A percentile compares a stretch with the other conserved stretches of the same genome.
phyloP scores from a whole-genome alignment of 768 basidiomycete species.

The Mycena kentingensis region DNA sequence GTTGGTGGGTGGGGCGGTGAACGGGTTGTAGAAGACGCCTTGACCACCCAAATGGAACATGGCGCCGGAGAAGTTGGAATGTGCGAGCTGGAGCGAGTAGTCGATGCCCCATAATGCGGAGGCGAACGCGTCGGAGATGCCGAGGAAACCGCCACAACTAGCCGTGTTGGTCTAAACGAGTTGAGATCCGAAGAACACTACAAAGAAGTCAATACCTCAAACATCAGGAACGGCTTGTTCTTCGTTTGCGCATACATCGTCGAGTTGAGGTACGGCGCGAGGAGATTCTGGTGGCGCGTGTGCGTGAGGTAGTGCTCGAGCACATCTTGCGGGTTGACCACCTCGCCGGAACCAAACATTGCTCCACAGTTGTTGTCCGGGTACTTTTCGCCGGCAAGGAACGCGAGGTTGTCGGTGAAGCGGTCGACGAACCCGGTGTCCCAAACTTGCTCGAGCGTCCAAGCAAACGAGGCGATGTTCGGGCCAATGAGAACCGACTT shows the following conservation, averaged over 20 bases:
- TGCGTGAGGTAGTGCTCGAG: slow-evolving; percentile 32
- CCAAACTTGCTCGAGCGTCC: slow-evolving; percentile 40
- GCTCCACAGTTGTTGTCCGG: slow-evolving; percentile 45
- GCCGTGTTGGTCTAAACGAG: slow-evolving; percentile 42
- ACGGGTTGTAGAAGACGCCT: slow-evolving; percentile 54
- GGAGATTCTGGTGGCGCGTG: slow-evolving; percentile 23
- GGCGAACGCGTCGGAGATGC: not conserved
- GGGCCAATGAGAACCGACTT: slow-evolving; percentile 47
- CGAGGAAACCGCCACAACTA: slow-evolving; percentile 44
- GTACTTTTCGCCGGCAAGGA: slow-evolving; percentile 46
- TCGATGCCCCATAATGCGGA: slow-evolving; percentile 56
- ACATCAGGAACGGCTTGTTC: slow-evolving; percentile 39
- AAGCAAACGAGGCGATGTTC: slow-evolving; percentile 34
- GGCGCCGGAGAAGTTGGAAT: slow-evolving; percentile 53
- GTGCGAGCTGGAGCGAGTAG: slow-evolving; percentile 55
- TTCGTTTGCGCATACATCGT: slow-evolving; percentile 8
- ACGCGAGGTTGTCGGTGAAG: slow-evolving; percentile 30
- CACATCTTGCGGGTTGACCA: slow-evolving; percentile 29
- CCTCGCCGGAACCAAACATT: slow-evolving; percentile 30
- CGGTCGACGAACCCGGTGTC: slow-evolving; percentile 39
- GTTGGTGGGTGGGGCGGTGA: slow-evolving; percentile 50
- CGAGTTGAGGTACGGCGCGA: slow-evolving; percentile 11
- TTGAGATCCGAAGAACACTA: not conserved
- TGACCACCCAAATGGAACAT: slow-evolving; percentile 48
- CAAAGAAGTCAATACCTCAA: slow-evolving; percentile 31